Evolutionary conservation across 345 rosid genomes (phyloP), one percentile per base, ranked within the genome.

Genomic region (Sonneratia caseolaris): DNA sequence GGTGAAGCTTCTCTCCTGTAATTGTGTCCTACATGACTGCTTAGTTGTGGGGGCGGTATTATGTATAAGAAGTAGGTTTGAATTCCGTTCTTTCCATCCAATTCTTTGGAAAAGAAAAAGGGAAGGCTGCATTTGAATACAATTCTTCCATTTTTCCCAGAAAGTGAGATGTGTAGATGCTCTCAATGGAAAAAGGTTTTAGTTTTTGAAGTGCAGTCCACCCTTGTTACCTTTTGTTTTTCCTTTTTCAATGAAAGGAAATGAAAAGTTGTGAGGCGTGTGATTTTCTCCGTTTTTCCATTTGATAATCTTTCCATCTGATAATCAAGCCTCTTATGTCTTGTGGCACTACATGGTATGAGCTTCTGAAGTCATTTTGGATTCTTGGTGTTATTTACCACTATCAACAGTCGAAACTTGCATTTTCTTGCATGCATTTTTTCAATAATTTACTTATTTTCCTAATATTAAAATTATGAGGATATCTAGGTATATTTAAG

Each of bases 1-100:
- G 94, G 97, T 88, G 76, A 81, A 37, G 37, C 51, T 75, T 68
- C 45, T 48, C 55, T 36, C 36, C 36, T 24, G 35, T 59, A 59
- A 24, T n/a, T 59, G 22, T 3, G 12, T 59, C 22, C 37, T 21
- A 12, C 53, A 7, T 48, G 51, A 53, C 65, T 68, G 8, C 11
- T 24, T 14, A 6, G 40, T 0, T 8, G 16, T 48, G 12, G 53
- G 53, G 53, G 14, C 21, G 0, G 1, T 71, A 5, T 68, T 22
- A 7, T 7, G 64, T 9, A 59, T 8, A 5, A 8, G 64, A 59
- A 59, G 64, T 59, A 5, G 64, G n/a, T 19, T 15, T 48, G 18
- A 2, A 15, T 59, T 59, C 14, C 15, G 24, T 59, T 24, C 35
- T 24, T 22, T 22, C 35, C 64, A 21, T 8, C 36, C 64, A 15